Conservation (phyloP, 768 basidiomycete species). For the Russula sp. region DNA sequence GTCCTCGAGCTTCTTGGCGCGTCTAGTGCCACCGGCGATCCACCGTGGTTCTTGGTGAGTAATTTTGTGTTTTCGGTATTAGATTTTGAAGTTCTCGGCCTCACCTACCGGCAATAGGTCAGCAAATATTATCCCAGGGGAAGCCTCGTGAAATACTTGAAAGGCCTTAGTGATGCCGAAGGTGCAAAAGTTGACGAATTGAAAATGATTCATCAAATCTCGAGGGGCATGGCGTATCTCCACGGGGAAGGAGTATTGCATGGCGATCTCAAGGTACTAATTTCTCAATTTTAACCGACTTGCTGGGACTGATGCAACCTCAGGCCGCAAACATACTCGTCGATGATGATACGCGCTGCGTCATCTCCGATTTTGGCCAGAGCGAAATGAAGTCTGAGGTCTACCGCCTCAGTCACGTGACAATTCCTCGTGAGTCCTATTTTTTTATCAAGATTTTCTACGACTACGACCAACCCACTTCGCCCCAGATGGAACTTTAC, state of each 20-base stretch:
- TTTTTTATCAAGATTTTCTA: constrained; percentile 9
- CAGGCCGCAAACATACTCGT: constrained; percentile 73
- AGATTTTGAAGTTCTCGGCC: neutral
- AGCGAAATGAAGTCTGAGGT: constrained; percentile 72
- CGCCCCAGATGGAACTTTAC: constrained; percentile 41
- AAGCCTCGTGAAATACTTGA: constrained; percentile 53
- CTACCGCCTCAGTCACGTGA: constrained; percentile 47
- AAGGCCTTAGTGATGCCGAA: constrained; percentile 24
- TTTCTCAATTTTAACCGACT: neutral
- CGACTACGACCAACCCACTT: neutral
- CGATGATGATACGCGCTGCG: constrained; percentile 54
- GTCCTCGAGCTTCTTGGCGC: constrained; percentile 74
- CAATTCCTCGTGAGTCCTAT: constrained; percentile 26
- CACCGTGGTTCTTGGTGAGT: constrained; percentile 59
- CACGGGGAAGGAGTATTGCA: constrained; percentile 64
- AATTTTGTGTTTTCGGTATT: constrained; percentile 12
- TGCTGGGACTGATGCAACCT: neutral
- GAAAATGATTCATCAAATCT: constrained; percentile 64
- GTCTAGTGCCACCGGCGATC: constrained; percentile 58
- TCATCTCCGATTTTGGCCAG: constrained; percentile 81
- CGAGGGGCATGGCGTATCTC: constrained; percentile 76
- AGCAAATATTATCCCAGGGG: constrained; percentile 65
- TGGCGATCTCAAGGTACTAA: constrained; percentile 68
- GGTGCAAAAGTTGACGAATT: constrained; percentile 40
- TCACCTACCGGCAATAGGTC: constrained; percentile 31